phyloP scores from a whole-genome alignment of 352 stramenopile species.

The Globisporangium paddicum region DNA sequence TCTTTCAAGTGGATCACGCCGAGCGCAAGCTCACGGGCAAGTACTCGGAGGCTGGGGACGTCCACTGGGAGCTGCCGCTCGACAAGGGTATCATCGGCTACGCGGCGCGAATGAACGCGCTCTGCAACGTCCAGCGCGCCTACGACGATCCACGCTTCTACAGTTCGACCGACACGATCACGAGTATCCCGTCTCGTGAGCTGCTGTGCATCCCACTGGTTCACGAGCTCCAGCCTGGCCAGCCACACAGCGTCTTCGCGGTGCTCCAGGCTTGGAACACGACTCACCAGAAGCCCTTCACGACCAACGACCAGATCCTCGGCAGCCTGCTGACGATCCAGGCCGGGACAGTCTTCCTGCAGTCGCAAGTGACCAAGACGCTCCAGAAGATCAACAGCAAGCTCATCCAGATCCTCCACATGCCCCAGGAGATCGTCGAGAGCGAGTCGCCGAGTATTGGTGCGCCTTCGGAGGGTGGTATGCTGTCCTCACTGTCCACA shows the following conservation, averaged over 20 bases:
- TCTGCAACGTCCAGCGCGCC: slow-evolving; percentile 58
- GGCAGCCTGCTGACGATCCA: slow-evolving; percentile 54
- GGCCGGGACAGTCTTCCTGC: slow-evolving; percentile 47
- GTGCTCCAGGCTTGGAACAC: slow-evolving; percentile 74
- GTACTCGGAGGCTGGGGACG: slow-evolving; percentile 35
- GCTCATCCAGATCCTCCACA: slow-evolving; percentile 45
- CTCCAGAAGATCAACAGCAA: slow-evolving; percentile 59
- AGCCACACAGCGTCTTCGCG: slow-evolving; percentile 42
- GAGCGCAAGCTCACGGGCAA: slow-evolving; percentile 27
- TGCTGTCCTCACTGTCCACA: background rate
- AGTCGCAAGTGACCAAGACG: slow-evolving; percentile 36
- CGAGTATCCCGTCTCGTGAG: slow-evolving; percentile 44
- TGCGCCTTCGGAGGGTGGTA: background rate
- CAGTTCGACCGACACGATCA: slow-evolving; percentile 72
- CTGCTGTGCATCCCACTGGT: slow-evolving; percentile 65
- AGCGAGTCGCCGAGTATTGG: background rate
- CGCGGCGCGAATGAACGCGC: slow-evolving; percentile 37
- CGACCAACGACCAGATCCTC: slow-evolving; percentile 69
- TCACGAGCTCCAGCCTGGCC: slow-evolving; percentile 36
- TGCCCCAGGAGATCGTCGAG: slow-evolving; percentile 39
- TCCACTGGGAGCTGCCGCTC: slow-evolving; percentile 56
- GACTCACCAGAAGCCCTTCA: slow-evolving; percentile 63
- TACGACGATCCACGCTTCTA: slow-evolving; percentile 77
- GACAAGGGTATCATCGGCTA: slow-evolving; percentile 70
- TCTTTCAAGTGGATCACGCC: slow-evolving; percentile 56